Base-by-base conservation (phyloP, 1,284 basidiomycete genomes). In the Ustilago cynodontis region DNA sequence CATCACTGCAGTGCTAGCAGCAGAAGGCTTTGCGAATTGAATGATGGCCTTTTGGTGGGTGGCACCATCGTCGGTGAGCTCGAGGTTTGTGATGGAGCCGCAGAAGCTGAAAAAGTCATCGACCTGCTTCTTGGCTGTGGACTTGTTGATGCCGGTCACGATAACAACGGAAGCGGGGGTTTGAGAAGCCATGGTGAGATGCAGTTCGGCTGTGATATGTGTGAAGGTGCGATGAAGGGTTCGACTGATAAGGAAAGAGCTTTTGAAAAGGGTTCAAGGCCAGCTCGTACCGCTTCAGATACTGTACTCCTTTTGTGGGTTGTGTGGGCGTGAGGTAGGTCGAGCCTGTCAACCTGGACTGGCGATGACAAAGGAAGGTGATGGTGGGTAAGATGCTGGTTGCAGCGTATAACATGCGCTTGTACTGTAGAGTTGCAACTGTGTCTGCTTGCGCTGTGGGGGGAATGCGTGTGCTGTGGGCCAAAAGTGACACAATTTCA, bases 31-130 rank as follows among this genome's bases (percentile, higher is more conserved):
- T 47, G 56, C 65, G 49, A 77, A 79, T 16, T 64, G 43, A 54
- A 76, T 71, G 54, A 66, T 62, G 2, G 75, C 74, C 58, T 63
- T 67, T 39, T 79, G 78, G 28, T 56, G 61, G 14, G 26, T 54
- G 7, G 54, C 57, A 26, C 67, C 71, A 62, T 74, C 72, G 41
- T 71, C 65, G 49, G 64, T 60, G 14, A 78, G 65, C 18, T 70
- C 54, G 57, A 80, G 73, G 47, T 67, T 63, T 29, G 61, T 56
- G 59, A 78, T 76, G 59, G 78, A 71, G 45, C 80, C 80, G 57
- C 80, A 82, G 70, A 82, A 82, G 72, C 73, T 75, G 72, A 82
- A 82, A 49, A 81, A 82, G 65, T 82, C 80, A n/a, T 78, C 61
- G 54, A 82, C 60, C 39, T 74, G 65, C 64, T 80, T 71, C 57